Evolutionary conservation across 23 red algal species (phyloP).

Genomic region (Agarophyton chilense): DNA sequence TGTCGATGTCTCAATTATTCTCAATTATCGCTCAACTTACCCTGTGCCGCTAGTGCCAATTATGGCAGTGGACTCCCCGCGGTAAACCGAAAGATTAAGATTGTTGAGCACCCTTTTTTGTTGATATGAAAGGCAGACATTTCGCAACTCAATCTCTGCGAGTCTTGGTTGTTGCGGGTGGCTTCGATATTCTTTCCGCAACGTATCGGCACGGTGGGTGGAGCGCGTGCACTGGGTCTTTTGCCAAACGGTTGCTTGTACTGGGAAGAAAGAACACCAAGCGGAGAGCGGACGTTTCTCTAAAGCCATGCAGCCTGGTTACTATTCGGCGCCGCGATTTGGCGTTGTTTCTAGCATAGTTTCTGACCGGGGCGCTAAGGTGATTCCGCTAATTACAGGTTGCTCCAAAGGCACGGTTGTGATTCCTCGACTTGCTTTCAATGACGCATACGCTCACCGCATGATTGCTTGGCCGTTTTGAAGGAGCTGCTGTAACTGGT

Average conservation of each 20-base stretch:
- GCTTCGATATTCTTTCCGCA: neutral
- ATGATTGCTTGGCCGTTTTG: no score
- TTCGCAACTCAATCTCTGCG: constrained; percentile 47
- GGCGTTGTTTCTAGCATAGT: neutral
- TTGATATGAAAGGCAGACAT: constrained; percentile 41
- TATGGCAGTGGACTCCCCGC: constrained; percentile 76
- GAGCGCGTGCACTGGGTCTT: neutral
- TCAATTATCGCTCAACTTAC: neutral
- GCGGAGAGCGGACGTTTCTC: neutral
- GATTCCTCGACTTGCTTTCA: no score
- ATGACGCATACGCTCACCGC: neutral
- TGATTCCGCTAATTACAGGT: neutral
- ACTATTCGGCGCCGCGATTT: neutral
- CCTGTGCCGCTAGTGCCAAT: constrained; percentile 90
- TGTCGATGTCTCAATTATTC: neutral
- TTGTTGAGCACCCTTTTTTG: constrained; percentile 50
- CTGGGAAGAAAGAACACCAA: neutral
- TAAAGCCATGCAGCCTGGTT: constrained; percentile 1
- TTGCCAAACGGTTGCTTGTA: neutral
- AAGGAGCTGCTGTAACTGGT: neutral
- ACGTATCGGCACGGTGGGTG: neutral
- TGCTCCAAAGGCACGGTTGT: no score
- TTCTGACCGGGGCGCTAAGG: neutral
- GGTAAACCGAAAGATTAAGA: constrained; percentile 54
- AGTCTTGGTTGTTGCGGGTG: neutral